Percentiles rank a stretch among this genome's conserved stretches.
Evolutionary conservation across 1,139 yeast species (phyloP).

Genomic region (Sugiyamaella neomexicana): DNA sequence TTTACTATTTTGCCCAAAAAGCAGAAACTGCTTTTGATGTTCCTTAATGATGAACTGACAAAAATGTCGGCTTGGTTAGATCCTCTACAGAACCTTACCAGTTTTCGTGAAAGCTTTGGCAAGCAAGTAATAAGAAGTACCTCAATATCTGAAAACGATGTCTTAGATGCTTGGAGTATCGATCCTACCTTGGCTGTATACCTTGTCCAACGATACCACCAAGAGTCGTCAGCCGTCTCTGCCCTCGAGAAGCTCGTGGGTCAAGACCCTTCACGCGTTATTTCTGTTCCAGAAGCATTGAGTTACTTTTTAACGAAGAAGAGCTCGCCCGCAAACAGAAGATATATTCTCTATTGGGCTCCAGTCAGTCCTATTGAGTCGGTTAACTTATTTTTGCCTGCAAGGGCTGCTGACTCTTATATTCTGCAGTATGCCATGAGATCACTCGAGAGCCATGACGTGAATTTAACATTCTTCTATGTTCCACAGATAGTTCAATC

Average conservation of each 20-base stretch:
- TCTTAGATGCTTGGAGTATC: slow-evolving; percentile 58
- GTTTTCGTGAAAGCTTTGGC: slow-evolving; percentile 28
- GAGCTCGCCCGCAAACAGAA: slow-evolving; percentile 25
- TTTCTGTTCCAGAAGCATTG: slow-evolving; percentile 64
- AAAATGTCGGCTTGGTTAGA: slow-evolving; percentile 77
- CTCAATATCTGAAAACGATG: slow-evolving; percentile 28
- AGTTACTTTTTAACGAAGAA: slow-evolving; percentile 40
- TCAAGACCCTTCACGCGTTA: slow-evolving; percentile 61
- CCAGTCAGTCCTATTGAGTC: slow-evolving; percentile 83
- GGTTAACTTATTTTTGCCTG: slow-evolving; percentile 80
- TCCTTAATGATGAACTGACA: slow-evolving; percentile 74
- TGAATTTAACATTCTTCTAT: slow-evolving; percentile 86
- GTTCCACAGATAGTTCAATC: slow-evolving; percentile 98
- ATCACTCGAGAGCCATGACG: slow-evolving; percentile 85
- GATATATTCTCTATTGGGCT: slow-evolving; percentile 64
- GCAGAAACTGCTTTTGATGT: slow-evolving; percentile 56
- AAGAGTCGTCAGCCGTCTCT: slow-evolving; percentile 40
- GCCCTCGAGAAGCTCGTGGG: slow-evolving; percentile 51
- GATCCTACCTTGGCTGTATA: slow-evolving; percentile 76
- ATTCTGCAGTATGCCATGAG: slow-evolving; percentile 87
- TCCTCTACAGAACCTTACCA: slow-evolving; percentile 56
- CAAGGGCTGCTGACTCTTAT: slow-evolving; percentile 64
- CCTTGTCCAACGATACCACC: slow-evolving; percentile 61
- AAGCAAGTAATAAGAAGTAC: slow-evolving; percentile 21
- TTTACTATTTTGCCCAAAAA: slow-evolving; percentile 22